Evolutionary conservation across 805 yeast genomes (phyloP), one percentile per base, ranked within the genome.

Genomic region (Nadsonia fulvescens): DNA sequence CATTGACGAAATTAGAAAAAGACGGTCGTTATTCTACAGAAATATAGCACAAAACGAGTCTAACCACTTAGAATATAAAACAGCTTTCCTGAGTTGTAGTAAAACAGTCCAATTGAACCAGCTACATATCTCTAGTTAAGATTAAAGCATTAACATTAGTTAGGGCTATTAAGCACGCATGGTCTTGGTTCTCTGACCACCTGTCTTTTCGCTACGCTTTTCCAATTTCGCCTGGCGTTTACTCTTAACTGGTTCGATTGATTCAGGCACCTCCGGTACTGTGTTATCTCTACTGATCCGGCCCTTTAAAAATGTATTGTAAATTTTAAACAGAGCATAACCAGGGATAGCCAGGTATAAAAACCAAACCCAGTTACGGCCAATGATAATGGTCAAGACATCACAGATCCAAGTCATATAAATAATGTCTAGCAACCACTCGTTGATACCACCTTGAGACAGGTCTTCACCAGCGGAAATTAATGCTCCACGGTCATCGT

Each of bases 361-460:
- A 37, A 54, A 56, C 81, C 81, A 77, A 6, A 66, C 67, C 40
- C 59, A 58, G 43, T 64, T 64, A 22, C 63, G 43, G 5, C 82
- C 82, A 18, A 63, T 38, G 0, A 65, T 12, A 5, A 65, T 37
- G 54, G 68, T 62, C 27, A 71, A 47, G 1, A 71, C 29, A 35
- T 69, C 68, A 35, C 67, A 53, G 12, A 62, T 37, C 61, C 72
- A 59, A 3, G 82, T 72, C 23, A 75, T 45, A 41, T 75, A 75
- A 32, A 76, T 51, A 8, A 73, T 45, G 41, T 76, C 89, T 42
- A 70, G 70, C 56, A 74, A 51, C 52, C 70, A 74, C 46, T 76
- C 86, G 19, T 70, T 70, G 20, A 76, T 53, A 0, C 89, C 89
- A 3, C 47, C 42, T 32, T 66, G 76, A 29, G 47, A 47, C 32